These are phyloP conservation scores for Cruciata laevipes DNA, from an alignment of 257 asterid species.

Conservation along the genomic window DNA sequence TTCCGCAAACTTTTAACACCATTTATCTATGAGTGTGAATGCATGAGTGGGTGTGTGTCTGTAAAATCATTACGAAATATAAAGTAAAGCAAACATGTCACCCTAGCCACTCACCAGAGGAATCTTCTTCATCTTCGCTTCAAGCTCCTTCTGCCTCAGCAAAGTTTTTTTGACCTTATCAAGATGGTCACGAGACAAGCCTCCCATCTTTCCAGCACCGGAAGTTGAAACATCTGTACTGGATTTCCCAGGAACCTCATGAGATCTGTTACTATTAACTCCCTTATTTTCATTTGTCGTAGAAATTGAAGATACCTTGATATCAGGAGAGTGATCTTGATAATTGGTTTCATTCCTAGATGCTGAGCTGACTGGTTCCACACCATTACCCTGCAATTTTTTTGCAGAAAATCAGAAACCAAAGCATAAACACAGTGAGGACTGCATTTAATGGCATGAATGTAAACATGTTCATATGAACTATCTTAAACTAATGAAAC, in stretches of 20 bases:
- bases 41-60: neutral
- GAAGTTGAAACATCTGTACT: constrained; percentile 94
- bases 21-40: neutral
- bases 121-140: constrained; percentile 73
- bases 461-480: too few species aligned
- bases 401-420: neutral
- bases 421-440: constrained; percentile 1
- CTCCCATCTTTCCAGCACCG: constrained; percentile 65
- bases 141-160: constrained; percentile 72
- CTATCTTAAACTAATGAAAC: too few species aligned
- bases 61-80: neutral
- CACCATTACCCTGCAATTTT: constrained; percentile 62
- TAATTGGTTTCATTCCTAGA: constrained; percentile 35
- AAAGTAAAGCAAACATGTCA: neutral
- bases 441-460: too few species aligned
- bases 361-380: constrained; percentile 36
- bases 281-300: constrained; percentile 98
- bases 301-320: constrained; percentile 92
- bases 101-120: constrained; percentile 47
- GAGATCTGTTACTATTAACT: constrained; percentile 94
- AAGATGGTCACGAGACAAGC: constrained; percentile 75
- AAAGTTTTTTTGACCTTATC: constrained; percentile 80
- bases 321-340: constrained; percentile 45
- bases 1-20: neutral
- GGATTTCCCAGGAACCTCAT: constrained; percentile 99